Conservation (phyloP, 768 basidiomycete genomes). For the Dentipellis fragilis region DNA sequence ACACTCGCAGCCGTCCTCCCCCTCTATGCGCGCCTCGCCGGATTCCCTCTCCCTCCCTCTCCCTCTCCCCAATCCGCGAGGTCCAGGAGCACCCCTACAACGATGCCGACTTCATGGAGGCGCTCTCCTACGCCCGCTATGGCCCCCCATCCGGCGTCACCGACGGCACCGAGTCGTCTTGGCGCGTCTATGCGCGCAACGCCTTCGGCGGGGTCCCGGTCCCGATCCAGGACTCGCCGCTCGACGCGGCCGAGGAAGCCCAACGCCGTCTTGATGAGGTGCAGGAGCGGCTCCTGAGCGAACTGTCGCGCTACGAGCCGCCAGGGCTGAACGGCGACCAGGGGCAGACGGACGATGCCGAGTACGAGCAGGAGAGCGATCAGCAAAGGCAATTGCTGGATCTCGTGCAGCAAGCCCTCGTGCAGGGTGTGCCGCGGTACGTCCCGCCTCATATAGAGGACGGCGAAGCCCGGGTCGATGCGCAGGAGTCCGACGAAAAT, state of each 20-base stretch:
- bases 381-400: background rate
- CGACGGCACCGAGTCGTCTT: background rate
- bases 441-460: conserved; percentile 1
- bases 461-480: background rate
- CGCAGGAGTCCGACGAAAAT: background rate
- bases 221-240: no score
- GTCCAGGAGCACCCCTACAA: background rate
- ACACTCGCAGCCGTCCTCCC: background rate
- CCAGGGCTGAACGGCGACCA: background rate
- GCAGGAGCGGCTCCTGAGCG: no score
- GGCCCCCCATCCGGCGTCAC: background rate
- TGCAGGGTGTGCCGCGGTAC: conserved; percentile 7
- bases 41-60: background rate
- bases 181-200: background rate
- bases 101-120: background rate
- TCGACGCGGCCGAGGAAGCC: no score
- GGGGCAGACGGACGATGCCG: background rate
- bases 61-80: background rate
- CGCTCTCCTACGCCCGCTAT: background rate
- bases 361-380: background rate
- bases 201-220: no score
- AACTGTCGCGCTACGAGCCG: no score
- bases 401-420: conserved; percentile 3
- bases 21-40: background rate
- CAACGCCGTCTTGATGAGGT: no score